Evolutionary conservation across 1,284 basidiomycete genomes (phyloP).

Genomic region (Heterobasidion occidentale): DNA sequence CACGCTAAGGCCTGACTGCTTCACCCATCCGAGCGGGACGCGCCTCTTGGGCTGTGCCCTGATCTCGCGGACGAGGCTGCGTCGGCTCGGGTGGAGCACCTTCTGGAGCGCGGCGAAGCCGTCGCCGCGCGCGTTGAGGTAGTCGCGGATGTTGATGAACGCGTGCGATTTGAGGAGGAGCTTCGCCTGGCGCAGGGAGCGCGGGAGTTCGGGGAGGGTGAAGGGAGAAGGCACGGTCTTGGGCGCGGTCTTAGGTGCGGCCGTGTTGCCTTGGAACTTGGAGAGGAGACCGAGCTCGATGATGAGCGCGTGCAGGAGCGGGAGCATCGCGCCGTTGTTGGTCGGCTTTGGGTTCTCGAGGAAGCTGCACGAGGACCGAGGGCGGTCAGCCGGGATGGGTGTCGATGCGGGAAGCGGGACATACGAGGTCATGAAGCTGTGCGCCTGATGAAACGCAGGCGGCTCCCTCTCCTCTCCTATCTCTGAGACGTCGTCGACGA

Average conservation of each 20-base stretch:
- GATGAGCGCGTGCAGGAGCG: constrained; percentile 33
- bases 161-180: constrained; percentile 53
- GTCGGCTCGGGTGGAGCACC: constrained; percentile 54
- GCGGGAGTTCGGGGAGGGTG: constrained; percentile 35
- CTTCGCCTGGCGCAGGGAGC: constrained; percentile 51
- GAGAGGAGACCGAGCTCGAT: constrained; percentile 29
- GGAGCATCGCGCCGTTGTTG: constrained; percentile 27
- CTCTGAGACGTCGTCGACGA: constrained; percentile 47
- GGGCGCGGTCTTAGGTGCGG: constrained; percentile 27
- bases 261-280: constrained; percentile 38
- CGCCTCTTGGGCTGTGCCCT: constrained; percentile 26
- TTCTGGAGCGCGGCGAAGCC: constrained; percentile 53
- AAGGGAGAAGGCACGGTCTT: constrained; percentile 12
- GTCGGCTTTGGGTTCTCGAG: constrained; percentile 42
- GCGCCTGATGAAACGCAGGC: constrained; percentile 27
- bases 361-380: constrained; percentile 28
- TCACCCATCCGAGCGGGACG: constrained; percentile 48
- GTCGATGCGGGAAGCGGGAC: not conserved
- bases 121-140: constrained; percentile 54
- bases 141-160: constrained; percentile 67
- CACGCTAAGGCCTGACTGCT: constrained; percentile 55
- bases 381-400: not conserved
- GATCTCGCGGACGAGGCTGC: constrained; percentile 52
- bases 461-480: constrained; percentile 16
- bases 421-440: constrained; percentile 30